Evolutionary conservation across 1,284 basidiomycete genomes (phyloP).

Genomic region (Rhizoctonia solani): DNA sequence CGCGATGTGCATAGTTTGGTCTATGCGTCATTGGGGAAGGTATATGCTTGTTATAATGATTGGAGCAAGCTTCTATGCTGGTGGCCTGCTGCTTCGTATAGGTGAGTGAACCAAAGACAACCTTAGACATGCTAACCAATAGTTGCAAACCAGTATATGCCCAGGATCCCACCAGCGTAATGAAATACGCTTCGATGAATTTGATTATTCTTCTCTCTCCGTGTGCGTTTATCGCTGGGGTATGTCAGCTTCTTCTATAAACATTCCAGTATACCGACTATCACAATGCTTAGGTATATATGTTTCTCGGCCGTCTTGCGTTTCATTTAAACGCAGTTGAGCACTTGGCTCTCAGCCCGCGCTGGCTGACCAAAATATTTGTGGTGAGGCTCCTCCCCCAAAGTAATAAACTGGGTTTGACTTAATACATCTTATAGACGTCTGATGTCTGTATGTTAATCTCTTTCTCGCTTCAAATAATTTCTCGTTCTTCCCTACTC

Average conservation of each 20-base stretch:
- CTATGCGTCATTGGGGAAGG: conserved; percentile 40
- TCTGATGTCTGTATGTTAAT: conserved; percentile 1
- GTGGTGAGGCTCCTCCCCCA: conserved; percentile 41
- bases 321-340: conserved; percentile 54
- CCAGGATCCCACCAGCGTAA: conserved; percentile 35
- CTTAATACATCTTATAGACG: neutral
- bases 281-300: conserved; percentile 52
- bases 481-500: conserved; percentile 51
- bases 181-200: conserved; percentile 61
- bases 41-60: conserved; percentile 69
- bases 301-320: conserved; percentile 66
- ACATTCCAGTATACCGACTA: neutral
- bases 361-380: conserved; percentile 58
- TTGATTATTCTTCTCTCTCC: conserved; percentile 63
- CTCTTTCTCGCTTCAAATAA: no score
- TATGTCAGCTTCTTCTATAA: neutral
- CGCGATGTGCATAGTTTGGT: neutral
- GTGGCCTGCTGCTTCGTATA: conserved; percentile 57
- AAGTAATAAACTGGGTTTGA: neutral
- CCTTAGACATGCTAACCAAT: no score
- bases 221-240: conserved; percentile 72
- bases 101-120: conserved; percentile 25
- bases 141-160: conserved; percentile 43
- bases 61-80: conserved; percentile 56
- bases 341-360: conserved; percentile 59